These are phyloP conservation scores for Petunia axillaris DNA, from an alignment of 257 asterid species.

Conservation along the genomic window DNA sequence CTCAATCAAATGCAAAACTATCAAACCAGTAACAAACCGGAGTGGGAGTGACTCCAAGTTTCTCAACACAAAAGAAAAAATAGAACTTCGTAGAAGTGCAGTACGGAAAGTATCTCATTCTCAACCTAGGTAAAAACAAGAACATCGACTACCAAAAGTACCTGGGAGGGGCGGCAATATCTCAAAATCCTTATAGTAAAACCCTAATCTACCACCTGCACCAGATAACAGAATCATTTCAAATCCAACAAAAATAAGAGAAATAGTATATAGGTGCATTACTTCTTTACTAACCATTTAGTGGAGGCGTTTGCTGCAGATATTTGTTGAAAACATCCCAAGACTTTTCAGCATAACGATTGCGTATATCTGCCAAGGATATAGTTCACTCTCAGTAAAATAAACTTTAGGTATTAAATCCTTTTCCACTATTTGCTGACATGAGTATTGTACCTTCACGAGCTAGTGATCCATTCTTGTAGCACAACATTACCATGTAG, in stretches of 20 bases:
- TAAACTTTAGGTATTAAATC: not conserved
- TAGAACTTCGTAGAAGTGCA: not conserved
- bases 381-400: not conserved
- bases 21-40: not conserved
- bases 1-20: not conserved
- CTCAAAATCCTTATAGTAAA: conserved; percentile 92
- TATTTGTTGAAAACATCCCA: conserved; percentile 76
- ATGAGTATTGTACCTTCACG: conserved; percentile 73
- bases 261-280: not conserved
- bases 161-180: conserved; percentile 95
- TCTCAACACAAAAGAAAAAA: not conserved
- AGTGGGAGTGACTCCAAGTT: not conserved
- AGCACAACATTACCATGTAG: conserved; percentile 94
- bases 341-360: conserved; percentile 74
- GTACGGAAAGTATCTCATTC: not conserved
- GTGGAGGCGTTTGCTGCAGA: conserved; percentile 72
- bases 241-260: conserved; percentile 6
- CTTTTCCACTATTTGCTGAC: not conserved
- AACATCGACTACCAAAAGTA: conserved; percentile 14
- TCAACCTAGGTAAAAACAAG: not conserved
- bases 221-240: conserved; percentile 26
- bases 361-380: conserved; percentile 59
- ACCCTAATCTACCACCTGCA: conserved; percentile 88
- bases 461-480: conserved; percentile 93
- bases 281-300: conserved; percentile 59